These are phyloP conservation scores for Tolypocladium paradoxum DNA, from an alignment of 2,329 filamentous ascomycete genomes.

Conservation along the genomic window DNA sequence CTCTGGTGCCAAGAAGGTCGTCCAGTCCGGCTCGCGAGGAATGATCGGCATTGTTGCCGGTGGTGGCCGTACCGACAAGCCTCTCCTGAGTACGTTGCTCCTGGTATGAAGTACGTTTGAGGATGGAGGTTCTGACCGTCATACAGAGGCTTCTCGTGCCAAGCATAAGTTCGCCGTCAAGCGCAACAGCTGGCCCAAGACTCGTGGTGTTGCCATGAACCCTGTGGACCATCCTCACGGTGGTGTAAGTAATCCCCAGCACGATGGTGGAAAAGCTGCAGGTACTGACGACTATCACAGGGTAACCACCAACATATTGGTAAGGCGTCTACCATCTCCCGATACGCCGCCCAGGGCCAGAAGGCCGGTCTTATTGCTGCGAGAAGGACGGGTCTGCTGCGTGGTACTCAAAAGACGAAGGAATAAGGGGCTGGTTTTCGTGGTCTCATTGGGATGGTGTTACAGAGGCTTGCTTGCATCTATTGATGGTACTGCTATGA, in stretches of 20 bases:
- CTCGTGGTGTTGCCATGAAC: constrained; percentile 99
- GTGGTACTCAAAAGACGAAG: constrained; percentile 99
- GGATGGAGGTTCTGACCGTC: not conserved
- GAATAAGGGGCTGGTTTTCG: constrained; percentile 56
- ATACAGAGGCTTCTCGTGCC: constrained; percentile 88
- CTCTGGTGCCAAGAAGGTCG: constrained; percentile 97
- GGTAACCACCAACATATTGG: constrained; percentile 99
- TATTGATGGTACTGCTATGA: constrained; percentile 39
- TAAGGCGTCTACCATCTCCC: constrained; percentile 99
- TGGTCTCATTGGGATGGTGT: constrained; percentile 55
- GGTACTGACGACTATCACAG: constrained; percentile 37
- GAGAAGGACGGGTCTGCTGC: constrained; percentile 98
- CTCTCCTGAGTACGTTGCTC: constrained; percentile 67
- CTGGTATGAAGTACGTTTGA: not conserved
- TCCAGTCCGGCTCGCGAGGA: constrained; percentile 82
- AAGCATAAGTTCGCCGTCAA: constrained; percentile 99
- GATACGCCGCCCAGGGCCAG: constrained; percentile 96
- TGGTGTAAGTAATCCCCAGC: constrained; percentile 50
- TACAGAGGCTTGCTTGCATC: constrained; percentile 52
- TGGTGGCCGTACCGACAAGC: constrained; percentile 99
- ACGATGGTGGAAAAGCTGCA: constrained; percentile 1
- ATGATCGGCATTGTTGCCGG: constrained; percentile 99
- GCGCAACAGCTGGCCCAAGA: constrained; percentile 99
- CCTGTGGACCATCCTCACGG: constrained; percentile 98
- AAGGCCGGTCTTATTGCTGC: constrained; percentile 99